Percentiles rank a stretch among this genome's conserved stretches.
Evolutionary conservation across 306 rosid species (phyloP).

Genomic region (Ormosia emarginata): DNA sequence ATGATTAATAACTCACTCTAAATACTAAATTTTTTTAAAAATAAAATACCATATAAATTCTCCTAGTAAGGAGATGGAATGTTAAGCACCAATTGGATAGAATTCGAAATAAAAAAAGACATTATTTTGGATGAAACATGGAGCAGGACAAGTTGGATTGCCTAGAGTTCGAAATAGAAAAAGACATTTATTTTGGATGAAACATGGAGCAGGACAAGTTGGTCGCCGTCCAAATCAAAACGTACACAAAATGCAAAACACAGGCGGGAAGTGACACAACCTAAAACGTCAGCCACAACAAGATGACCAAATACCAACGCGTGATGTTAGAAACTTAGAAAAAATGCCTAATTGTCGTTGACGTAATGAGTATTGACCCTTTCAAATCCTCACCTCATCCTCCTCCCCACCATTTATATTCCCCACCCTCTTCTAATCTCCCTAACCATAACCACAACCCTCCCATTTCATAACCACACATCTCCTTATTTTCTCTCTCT

Average conservation of each 20-base stretch:
- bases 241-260: not conserved
- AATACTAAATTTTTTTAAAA: no score
- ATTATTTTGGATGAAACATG: not conserved
- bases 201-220: slow-evolving; percentile 4
- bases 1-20: no score
- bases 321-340: not conserved
- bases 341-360: slow-evolving; percentile 25
- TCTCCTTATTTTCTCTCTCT: not conserved
- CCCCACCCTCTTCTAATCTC: not conserved
- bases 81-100: not conserved
- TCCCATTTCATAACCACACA: not conserved
- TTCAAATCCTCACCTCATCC: not conserved
- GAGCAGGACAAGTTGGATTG: not conserved
- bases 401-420: not conserved
- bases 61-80: not conserved
- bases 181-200: not conserved
- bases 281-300: slow-evolving; percentile 31
- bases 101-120: not conserved
- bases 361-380: slow-evolving; percentile 29
- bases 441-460: slow-evolving; percentile 1
- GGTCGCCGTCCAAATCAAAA: slow-evolving; percentile 35
- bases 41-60: no score
- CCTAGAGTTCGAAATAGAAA: not conserved
- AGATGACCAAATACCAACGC: slow-evolving; percentile 35
- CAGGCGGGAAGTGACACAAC: slow-evolving; percentile 7